Percentiles rank a stretch among this genome's conserved stretches.
Evolutionary conservation across 2,329 filamentous ascomycete genomes (phyloP).

Genomic region (Lecanicillium sp.): DNA sequence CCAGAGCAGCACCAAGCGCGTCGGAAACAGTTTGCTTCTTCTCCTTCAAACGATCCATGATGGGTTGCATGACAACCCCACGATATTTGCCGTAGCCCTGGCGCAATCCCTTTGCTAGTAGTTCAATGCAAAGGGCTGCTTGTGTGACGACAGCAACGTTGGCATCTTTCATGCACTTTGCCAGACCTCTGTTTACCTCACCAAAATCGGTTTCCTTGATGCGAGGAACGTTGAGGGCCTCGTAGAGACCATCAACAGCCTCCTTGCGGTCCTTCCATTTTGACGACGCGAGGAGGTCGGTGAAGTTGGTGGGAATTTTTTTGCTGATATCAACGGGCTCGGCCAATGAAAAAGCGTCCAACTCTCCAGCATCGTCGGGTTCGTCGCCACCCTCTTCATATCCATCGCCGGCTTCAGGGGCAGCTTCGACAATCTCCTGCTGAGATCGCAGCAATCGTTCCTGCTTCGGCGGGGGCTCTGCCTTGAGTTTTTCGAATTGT

Average conservation of each 20-base stretch:
- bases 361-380: slow-evolving; percentile 54
- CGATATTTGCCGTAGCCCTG: slow-evolving; percentile 76
- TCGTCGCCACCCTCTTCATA: slow-evolving; percentile 53
- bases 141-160: slow-evolving; percentile 92
- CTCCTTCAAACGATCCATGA: slow-evolving; percentile 94
- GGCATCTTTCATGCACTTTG: slow-evolving; percentile 98
- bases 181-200: slow-evolving; percentile 75
- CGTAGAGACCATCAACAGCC: slow-evolving; percentile 74
- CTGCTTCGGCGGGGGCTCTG: slow-evolving; percentile 81
- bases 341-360: slow-evolving; percentile 75
- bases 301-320: slow-evolving; percentile 75
- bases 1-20: slow-evolving; percentile 77
- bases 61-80: slow-evolving; percentile 72
- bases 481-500: slow-evolving; percentile 87
- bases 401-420: slow-evolving; percentile 51
- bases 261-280: slow-evolving; percentile 99
- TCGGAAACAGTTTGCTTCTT: slow-evolving; percentile 90
- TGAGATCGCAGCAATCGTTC: slow-evolving; percentile 83
- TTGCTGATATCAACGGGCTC: slow-evolving; percentile 82
- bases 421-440: slow-evolving; percentile 73
- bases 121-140: slow-evolving; percentile 87
- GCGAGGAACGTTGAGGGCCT: slow-evolving; percentile 71
- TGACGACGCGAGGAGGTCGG: slow-evolving; percentile 76
- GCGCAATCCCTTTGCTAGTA: slow-evolving; percentile 78
- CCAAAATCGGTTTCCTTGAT: slow-evolving; percentile 89